A percentile compares a stretch with the other conserved stretches of the same genome.
phyloP scores from a whole-genome alignment of 495 filamentous ascomycete genomes.

The Penicillium fimorum region DNA sequence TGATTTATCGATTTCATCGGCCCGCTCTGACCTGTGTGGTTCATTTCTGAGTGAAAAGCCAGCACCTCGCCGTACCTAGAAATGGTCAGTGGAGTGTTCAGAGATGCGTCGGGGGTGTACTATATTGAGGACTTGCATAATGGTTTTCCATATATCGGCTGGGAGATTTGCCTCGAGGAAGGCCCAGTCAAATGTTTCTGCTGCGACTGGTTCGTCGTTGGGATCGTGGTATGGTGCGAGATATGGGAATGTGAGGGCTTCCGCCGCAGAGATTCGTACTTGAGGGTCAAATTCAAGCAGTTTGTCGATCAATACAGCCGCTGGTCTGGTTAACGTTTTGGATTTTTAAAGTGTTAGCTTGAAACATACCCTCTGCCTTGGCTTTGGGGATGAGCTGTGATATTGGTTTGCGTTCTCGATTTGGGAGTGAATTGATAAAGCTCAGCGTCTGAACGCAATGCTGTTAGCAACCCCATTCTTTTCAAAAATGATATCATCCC shows the following conservation, averaged over 20 bases:
- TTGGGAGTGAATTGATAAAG: conserved; percentile 93
- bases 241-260: conserved; percentile 82
- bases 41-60: conserved; percentile 75
- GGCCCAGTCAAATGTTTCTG: conserved; percentile 97
- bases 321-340: conserved; percentile 43
- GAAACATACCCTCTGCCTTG: conserved; percentile 67
- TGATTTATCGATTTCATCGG: conserved; percentile 1
- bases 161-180: conserved; percentile 97
- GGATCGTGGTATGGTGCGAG: conserved; percentile 96
- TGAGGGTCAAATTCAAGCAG: conserved; percentile 97
- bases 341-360: background rate
- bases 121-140: conserved; percentile 66
- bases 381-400: conserved; percentile 89
- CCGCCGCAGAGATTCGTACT: conserved; percentile 76
- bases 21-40: background rate
- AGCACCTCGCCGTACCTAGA: conserved; percentile 95
- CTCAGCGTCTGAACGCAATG: conserved; percentile 68
- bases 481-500: background rate
- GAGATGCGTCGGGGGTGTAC: background rate
- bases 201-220: conserved; percentile 86
- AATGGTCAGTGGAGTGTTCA: conserved; percentile 5
- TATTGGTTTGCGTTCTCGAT: conserved; percentile 82
- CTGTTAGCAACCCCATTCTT: background rate
- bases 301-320: conserved; percentile 83
- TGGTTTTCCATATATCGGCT: conserved; percentile 98